Evolutionary conservation across 306 rosid species (phyloP), one percentile per base, ranked within the genome.

Genomic region (Phaseolus lunatus): DNA sequence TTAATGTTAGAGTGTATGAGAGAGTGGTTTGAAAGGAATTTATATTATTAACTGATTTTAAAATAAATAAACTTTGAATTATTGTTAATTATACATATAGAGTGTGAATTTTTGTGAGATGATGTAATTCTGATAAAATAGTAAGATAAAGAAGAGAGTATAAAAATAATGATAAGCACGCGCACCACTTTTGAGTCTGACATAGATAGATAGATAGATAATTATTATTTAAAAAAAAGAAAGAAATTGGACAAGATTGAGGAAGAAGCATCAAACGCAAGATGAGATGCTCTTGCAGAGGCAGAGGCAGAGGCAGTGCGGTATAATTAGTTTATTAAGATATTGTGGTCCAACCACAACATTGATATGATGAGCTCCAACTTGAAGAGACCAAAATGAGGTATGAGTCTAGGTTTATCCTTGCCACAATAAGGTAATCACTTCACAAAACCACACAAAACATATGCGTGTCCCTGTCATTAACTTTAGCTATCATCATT

Each of bases 401-500:
- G 68, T 27, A 18, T 57, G 56, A 65, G 72, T 66, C 74, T 39
- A 76, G 62, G 77, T 73, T 81, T 70, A 70, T 77, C 0, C 65
- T 80, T 80, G 75, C 83, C 53, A 61, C 49, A 77, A 80, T 71
- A 49, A 22, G 72, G 31, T 27, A 48, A 77, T 81, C 78, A 14
- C 78, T 77, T 81, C 52, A 33, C 67, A 59, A 50, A 58, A 77
- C 80, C 20, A 66, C 73, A 80, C 49, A 84, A 83, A 73, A 84
- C 70, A 77, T 67, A 77, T 67, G 70, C 62, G 43, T 77, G 85
- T 85, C 88, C 79, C 50, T 81, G 79, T 85, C 88, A 78, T 85
- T 81, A 85, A 62, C 85, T 85, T 81, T 81, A 81, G 48, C 76
- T 31, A 78, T 78, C 77, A 85, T 81, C 75, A 85, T 78, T 85